Evolutionary conservation across 352 stramenopile genomes (phyloP).

Genomic region (Pythium sukuiense): DNA sequence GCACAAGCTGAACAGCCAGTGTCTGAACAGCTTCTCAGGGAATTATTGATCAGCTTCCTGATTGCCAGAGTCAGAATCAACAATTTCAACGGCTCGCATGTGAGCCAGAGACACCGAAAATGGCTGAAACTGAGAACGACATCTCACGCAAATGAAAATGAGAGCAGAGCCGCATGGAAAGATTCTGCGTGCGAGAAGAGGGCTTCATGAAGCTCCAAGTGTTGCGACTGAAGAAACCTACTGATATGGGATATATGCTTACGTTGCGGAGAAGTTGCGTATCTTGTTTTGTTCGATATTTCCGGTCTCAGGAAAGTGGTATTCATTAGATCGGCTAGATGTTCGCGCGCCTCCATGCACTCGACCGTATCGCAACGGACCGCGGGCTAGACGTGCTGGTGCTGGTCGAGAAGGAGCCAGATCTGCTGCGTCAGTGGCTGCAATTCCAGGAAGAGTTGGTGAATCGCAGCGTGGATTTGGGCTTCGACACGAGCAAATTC

Average conservation of each 20-base stretch:
- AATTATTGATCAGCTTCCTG: too few species aligned
- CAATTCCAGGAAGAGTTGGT: neutral
- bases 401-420: neutral
- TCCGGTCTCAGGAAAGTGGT: neutral
- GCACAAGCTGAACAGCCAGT: too few species aligned
- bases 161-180: too few species aligned
- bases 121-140: too few species aligned
- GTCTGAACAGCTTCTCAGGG: too few species aligned
- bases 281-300: constrained; percentile 6
- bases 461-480: neutral
- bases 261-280: neutral
- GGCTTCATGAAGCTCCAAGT: neutral
- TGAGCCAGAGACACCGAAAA: too few species aligned
- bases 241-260: neutral
- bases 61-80: too few species aligned
- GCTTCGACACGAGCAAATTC: neutral
- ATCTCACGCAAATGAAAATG: too few species aligned
- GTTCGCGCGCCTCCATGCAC: neutral
- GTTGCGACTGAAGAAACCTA: neutral
- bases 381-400: neutral
- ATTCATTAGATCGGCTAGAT: neutral
- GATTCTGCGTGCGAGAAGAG: too few species aligned
- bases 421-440: neutral
- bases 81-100: too few species aligned
- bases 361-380: neutral